phyloP scores from a whole-genome alignment of 192 early-diverging fungal species.

The Mortierella alpina region DNA sequence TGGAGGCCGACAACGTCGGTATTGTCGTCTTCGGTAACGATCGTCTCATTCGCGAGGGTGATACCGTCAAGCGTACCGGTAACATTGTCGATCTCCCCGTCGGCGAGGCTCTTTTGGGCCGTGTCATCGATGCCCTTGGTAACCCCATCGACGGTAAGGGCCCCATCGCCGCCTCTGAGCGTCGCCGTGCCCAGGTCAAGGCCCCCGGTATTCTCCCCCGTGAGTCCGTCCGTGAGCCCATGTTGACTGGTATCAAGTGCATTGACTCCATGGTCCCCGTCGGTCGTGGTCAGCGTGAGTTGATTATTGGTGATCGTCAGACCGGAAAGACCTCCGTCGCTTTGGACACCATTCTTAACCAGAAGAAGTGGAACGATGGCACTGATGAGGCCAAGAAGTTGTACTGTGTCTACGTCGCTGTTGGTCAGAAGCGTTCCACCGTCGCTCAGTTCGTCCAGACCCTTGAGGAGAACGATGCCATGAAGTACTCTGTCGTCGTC shows the following conservation, averaged over 20 bases:
- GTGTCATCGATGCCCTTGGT: constrained; percentile 98
- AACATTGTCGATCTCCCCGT: constrained; percentile 98
- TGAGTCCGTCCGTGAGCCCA: constrained; percentile 98
- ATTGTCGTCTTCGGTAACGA: constrained; percentile 99
- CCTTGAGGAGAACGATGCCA: constrained; percentile 94
- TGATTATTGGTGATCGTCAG: constrained; percentile 99
- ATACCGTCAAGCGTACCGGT: constrained; percentile 99
- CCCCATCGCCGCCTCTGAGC: constrained; percentile 85
- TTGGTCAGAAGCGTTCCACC: constrained; percentile 99
- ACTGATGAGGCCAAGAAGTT: constrained; percentile 97
- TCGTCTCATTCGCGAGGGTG: constrained; percentile 99
- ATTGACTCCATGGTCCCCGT: constrained; percentile 99
- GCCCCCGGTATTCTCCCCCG: constrained; percentile 99
- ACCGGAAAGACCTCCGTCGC: constrained; percentile 99
- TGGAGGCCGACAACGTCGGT: constrained; percentile 99
- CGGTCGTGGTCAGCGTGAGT: constrained; percentile 99
- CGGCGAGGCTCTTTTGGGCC: constrained; percentile 94
- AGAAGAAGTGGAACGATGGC: constrained; percentile 98
- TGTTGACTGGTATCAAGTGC: constrained; percentile 99
- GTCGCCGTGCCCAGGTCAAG: constrained; percentile 98
- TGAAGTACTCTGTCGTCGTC: constrained; percentile 99
- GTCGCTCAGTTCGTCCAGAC: constrained; percentile 99
- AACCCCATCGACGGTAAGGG: constrained; percentile 99
- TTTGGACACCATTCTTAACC: constrained; percentile 99
- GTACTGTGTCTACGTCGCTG: constrained; percentile 99